Conservation (phyloP, 805 yeast genomes). For the Pachysolen tannophilus region DNA sequence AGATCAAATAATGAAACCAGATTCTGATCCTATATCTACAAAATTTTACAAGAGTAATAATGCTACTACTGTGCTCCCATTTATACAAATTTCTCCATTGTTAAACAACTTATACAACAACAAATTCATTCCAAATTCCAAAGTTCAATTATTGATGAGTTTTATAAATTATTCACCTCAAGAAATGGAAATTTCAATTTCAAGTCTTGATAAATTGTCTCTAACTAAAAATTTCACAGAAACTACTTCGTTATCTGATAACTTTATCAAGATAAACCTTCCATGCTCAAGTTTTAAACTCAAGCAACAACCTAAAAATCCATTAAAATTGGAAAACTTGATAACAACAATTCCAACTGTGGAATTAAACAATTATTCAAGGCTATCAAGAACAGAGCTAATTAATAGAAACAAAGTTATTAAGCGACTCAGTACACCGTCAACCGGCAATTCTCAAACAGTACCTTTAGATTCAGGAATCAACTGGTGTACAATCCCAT, state of each 20-base stretch:
- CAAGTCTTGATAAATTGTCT: conserved; percentile 11
- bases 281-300: conserved; percentile 16
- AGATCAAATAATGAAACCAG: conserved; percentile 12
- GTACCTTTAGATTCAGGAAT: conserved; percentile 15
- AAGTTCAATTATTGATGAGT: conserved; percentile 7
- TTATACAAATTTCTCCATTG: conserved; percentile 9
- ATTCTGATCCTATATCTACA: conserved; percentile 13
- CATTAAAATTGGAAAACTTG: conserved; percentile 7
- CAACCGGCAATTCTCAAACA: conserved; percentile 1
- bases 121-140: background rate
- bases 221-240: background rate
- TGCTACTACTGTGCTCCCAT: conserved; percentile 18
- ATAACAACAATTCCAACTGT: conserved; percentile 22
- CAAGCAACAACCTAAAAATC: conserved; percentile 10
- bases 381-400: conserved; percentile 21
- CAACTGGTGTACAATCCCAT: conserved; percentile 22
- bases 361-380: conserved; percentile 18
- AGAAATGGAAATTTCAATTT: conserved; percentile 9
- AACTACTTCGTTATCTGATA: background rate
- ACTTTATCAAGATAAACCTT: conserved; percentile 4
- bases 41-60: conserved; percentile 11
- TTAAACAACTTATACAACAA: conserved; percentile 1
- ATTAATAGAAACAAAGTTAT: conserved; percentile 15
- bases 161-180: conserved; percentile 11
- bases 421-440: conserved; percentile 1